Evolutionary conservation across 805 yeast genomes (phyloP), one percentile per base, ranked within the genome.

Genomic region (Wickerhamiella sergipiensis): DNA sequence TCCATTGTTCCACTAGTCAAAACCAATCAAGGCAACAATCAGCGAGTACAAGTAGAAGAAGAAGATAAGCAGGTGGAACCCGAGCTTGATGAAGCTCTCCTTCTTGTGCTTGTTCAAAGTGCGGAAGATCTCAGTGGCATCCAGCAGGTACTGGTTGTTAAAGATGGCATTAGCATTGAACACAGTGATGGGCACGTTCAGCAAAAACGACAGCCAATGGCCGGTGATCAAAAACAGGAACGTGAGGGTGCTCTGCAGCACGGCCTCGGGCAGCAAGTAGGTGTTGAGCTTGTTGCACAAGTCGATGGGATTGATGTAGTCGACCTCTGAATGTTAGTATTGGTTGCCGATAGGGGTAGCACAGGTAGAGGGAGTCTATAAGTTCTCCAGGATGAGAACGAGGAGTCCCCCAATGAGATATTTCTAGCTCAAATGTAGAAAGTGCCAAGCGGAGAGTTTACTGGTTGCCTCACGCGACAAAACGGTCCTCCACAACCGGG

Each of bases 111-210:
- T 85, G 62, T 83, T 78, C 62, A 90, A 77, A 33, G 97, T 89
- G 74, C 97, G 81, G 72, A 90, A 90, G 63, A 90, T 92, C 71
- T 92, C 98, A 42, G 98, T 90, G 53, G 98, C 97, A 68, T 90
- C 98, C 64, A 92, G 78, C 54, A 85, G 71, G 67, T 88, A 88
- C 69, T 80, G 82, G 67, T 87, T 86, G 60, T 77, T 81, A 69
- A 82, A 68, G 61, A 85, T 76, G 68, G 85, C 84, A 71, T 84
- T 82, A 52, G 72, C 79, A 66, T 90, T 90, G 75, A 74, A 88
- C 36, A 87, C 92, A 49, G 87, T 68, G 55, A 92, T 71, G 47
- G 97, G 97, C 57, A 84, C 69, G 70, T 89, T 89, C 65, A 92
- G 68, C 63, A 90, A 69, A 67, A 92, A 83, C 21, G 87, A 79